Conservation (phyloP, 495 filamentous ascomycete species). For the Pyronema domesticum region DNA sequence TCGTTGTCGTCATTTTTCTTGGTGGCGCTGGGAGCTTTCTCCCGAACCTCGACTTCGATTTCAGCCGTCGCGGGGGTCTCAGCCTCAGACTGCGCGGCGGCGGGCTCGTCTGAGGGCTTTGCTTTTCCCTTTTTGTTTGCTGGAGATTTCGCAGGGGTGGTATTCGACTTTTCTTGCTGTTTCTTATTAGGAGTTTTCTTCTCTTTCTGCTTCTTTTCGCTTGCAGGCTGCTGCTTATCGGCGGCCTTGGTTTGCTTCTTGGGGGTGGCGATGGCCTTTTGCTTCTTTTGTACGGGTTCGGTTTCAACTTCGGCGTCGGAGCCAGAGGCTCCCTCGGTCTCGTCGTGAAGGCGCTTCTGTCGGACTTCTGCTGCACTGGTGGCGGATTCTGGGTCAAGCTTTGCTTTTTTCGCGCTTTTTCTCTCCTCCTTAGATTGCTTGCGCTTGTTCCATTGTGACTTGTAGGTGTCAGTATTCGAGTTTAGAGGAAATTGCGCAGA, state of each 20-base stretch:
- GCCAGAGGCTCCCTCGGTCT: slow-evolving; percentile 11
- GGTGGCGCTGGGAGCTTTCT: background rate
- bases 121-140: slow-evolving; percentile 5
- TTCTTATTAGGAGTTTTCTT: slow-evolving; percentile 8
- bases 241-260: slow-evolving; percentile 9
- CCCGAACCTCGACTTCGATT: too few relatives aligned
- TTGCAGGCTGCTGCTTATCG: slow-evolving; percentile 19
- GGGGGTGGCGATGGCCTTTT: slow-evolving; percentile 17
- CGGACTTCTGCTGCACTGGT: slow-evolving; percentile 25
- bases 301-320: background rate
- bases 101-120: slow-evolving; percentile 23
- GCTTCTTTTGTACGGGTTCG: slow-evolving; percentile 16
- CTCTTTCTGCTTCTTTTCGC: slow-evolving; percentile 15
- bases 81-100: slow-evolving; percentile 24
- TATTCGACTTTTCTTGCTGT: slow-evolving; percentile 19
- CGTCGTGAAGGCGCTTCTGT: slow-evolving; percentile 27
- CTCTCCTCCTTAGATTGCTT: slow-evolving; percentile 77
- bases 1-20: background rate
- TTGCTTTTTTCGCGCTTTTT: slow-evolving; percentile 56
- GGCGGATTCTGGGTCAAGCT: slow-evolving; percentile 54
- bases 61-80: slow-evolving; percentile 19
- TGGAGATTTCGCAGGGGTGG: background rate
- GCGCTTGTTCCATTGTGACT: slow-evolving; percentile 75
- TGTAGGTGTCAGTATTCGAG: too few relatives aligned
- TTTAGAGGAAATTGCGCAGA: background rate